A percentile compares a stretch with the other conserved stretches of the same genome.
phyloP scores from a whole-genome alignment of 306 rosid species.

The Medicago lupulina region DNA sequence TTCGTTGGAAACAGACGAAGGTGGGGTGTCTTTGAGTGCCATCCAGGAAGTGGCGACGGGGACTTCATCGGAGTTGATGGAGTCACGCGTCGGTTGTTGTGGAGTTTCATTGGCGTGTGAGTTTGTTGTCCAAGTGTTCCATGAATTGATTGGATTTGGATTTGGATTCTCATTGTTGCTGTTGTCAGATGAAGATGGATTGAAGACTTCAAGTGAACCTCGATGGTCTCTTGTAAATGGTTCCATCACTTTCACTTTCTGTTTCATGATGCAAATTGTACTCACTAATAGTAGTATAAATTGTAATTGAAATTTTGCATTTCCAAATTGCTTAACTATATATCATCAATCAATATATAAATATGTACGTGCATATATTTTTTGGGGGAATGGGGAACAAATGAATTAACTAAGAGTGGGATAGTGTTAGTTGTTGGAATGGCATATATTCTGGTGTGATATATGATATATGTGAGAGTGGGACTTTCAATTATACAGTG shows the following conservation, averaged over 20 bases:
- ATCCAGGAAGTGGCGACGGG: constrained; percentile 70
- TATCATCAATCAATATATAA: background rate
- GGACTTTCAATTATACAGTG: background rate
- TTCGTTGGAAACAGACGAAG: background rate
- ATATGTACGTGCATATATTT: background rate
- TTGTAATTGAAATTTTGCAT: background rate
- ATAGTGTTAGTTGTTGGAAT: background rate
- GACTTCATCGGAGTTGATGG: constrained; percentile 49
- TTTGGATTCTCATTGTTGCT: background rate
- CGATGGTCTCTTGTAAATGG: constrained; percentile 67
- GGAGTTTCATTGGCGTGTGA: constrained; percentile 6
- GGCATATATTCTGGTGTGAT: background rate
- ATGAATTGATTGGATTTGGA: constrained; percentile 45
- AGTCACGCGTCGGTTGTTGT: background rate
- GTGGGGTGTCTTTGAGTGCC: constrained; percentile 72
- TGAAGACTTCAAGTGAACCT: constrained; percentile 91
- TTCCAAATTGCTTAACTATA: background rate
- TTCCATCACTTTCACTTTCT: constrained; percentile 57
- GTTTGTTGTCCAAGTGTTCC: constrained; percentile 57
- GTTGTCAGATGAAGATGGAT: constrained; percentile 57
- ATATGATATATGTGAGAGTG: background rate
- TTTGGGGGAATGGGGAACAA: background rate
- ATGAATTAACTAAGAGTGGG: background rate
- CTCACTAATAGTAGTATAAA: too few species aligned
- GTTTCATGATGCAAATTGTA: too few species aligned